Evolutionary conservation across 164 flowering plant species (phyloP), one percentile per base, ranked within the genome.

Genomic region (Warburgia ugandensis): DNA sequence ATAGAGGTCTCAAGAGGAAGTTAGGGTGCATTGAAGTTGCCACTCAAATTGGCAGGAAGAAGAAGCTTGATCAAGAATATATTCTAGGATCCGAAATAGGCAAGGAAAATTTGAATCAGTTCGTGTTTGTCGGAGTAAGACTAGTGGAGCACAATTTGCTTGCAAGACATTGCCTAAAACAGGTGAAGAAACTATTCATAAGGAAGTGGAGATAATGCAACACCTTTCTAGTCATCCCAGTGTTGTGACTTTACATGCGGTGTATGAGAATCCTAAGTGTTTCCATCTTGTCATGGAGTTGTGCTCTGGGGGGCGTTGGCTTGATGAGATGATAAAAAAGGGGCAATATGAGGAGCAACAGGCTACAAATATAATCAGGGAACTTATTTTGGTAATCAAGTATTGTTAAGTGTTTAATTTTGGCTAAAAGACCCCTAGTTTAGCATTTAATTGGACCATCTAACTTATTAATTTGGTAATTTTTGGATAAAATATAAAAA

Each of bases 161-260:
- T 87, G 98, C 60, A 69, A 68, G 43, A 59, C 68, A 20, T 50
- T 68, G 44, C 38, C 9, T 4, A 68, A 68, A 32, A 8, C n/a
- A 7, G 68, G 94, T 31, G 94, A 82, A 75, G 98, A 92, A 67
- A 80, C 78, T 0, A 95, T 85, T 45, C 98, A 92, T 47, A 47
- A 84, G 52, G 98, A 92, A 60, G 96, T 87, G 44, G 98, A 92
- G 76, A 92, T 92, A 63, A 92, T 92, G 96, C 98, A 92, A 71
- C 98, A 92, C 37, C 67, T 88, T 5, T 92, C 98, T 1, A 94
- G 95, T 21, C 96, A 92, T 67, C 80, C 81, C 1, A 83, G 96
- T 46, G 82, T 92, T 50, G 95, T 92, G 38, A 86, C 92, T 19
- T 60, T 92, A 64, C 74, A 73, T 38, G 84, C 94, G 0, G 98